phyloP scores from a whole-genome alignment of 169 alveolate species.

The Plasmodium malariae region DNA sequence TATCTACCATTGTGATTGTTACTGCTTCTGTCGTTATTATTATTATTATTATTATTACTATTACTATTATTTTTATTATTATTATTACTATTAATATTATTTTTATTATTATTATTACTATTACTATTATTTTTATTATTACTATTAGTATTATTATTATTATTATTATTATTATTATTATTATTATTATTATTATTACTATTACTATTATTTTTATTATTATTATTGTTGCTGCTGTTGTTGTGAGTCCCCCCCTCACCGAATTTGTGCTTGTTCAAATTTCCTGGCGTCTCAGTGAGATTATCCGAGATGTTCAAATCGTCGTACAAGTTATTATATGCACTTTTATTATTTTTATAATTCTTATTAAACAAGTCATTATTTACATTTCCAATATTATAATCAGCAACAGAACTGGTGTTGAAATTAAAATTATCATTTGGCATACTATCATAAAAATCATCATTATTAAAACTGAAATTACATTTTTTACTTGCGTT shows the following conservation, averaged over 20 bases:
- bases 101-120: not conserved
- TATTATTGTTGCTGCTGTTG: not conserved
- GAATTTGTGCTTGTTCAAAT: slow-evolving; percentile 23
- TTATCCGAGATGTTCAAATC: slow-evolving; percentile 20
- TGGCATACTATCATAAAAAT: slow-evolving; percentile 49
- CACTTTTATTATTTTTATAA: not conserved
- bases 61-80: not conserved
- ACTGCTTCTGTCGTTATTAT: not conserved
- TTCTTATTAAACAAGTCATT: slow-evolving; percentile 13
- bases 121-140: not conserved
- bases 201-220: not conserved
- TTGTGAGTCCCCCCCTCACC: not conserved
- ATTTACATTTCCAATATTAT: slow-evolving; percentile 4
- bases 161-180: not conserved
- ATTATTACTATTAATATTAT: not conserved
- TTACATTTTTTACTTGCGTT: slow-evolving; percentile 37
- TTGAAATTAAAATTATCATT: slow-evolving; percentile 9
- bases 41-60: not conserved
- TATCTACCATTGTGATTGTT: not conserved
- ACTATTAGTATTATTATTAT: not conserved
- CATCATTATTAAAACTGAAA: slow-evolving; percentile 58
- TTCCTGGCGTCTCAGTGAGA: slow-evolving; percentile 41
- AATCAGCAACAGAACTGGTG: slow-evolving; percentile 37
- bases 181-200: not conserved
- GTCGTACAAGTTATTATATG: not conserved